Percentiles rank a stretch among this genome's conserved stretches.
Conservation (phyloP, 192 early-diverging fungal genomes). For the Coemansia sp. region DNA sequence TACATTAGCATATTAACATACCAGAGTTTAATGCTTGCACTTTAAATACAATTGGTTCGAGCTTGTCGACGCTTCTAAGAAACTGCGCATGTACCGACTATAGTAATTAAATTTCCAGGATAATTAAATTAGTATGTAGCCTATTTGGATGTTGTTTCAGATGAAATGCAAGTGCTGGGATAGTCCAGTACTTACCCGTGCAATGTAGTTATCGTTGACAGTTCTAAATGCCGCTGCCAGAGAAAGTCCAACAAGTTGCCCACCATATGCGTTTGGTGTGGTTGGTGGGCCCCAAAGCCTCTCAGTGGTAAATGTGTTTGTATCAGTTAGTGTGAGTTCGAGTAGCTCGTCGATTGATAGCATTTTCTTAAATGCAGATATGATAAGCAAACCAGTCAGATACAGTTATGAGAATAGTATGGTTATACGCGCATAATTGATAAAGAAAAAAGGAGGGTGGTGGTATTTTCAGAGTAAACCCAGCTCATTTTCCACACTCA, state of each 20-base stretch:
- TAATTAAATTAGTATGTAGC: neutral
- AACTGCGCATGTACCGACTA: conserved; percentile 35
- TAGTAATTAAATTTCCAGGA: neutral
- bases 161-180: neutral
- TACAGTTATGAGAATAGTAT: neutral
- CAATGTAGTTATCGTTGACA: conserved; percentile 12
- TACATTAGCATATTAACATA: neutral
- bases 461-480: neutral
- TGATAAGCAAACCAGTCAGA: neutral
- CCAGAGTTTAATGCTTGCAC: conserved; percentile 2
- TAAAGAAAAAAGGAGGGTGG: neutral
- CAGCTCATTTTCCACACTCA: neutral
- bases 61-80: conserved; percentile 9
- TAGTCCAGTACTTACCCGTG: conserved; percentile 14
- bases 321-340: conserved; percentile 12
- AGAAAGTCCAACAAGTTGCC: conserved; percentile 21
- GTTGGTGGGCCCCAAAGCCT: conserved; percentile 21
- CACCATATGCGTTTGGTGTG: conserved; percentile 15
- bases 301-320: neutral
- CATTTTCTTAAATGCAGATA: neutral
- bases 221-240: conserved; percentile 28
- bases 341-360: conserved; percentile 14
- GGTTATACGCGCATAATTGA: neutral
- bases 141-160: neutral
- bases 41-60: conserved; percentile 6